phyloP scores from a whole-genome alignment of 164 flowering plant genomes.

The Pachysandra terminalis region DNA sequence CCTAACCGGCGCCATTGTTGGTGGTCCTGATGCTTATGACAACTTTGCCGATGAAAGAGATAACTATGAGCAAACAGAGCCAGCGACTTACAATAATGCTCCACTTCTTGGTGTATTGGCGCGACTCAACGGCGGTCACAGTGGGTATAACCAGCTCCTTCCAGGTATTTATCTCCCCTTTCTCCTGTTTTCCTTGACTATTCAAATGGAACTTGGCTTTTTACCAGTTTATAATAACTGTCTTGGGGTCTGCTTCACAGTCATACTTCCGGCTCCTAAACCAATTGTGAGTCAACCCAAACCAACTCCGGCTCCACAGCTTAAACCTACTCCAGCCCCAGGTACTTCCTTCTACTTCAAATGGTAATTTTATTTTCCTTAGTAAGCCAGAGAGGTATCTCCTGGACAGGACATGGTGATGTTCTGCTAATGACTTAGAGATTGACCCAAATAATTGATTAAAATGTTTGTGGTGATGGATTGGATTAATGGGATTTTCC shows the following conservation, averaged over 20 bases:
- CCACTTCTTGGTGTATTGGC: constrained; percentile 85
- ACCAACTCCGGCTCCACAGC: constrained; percentile 26
- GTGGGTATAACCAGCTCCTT: constrained; percentile 75
- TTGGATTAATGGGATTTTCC: too few species aligned
- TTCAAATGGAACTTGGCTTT: neutral
- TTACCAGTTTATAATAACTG: neutral
- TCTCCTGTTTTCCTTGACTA: neutral
- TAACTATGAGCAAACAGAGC: constrained; percentile 93
- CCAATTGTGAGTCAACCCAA: constrained; percentile 26
- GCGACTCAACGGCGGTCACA: constrained; percentile 54
- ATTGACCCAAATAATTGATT: too few species aligned
- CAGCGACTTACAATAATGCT: constrained; percentile 97
- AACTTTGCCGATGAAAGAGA: constrained; percentile 88
- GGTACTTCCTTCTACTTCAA: constrained; percentile 29
- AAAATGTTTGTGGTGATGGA: too few species aligned
- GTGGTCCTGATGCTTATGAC: constrained; percentile 95
- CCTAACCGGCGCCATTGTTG: constrained; percentile 82
- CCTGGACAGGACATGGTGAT: too few species aligned
- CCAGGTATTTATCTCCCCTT: constrained; percentile 47
- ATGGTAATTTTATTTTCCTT: too few species aligned
- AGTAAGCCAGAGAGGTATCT: too few species aligned
- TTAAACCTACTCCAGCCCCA: constrained; percentile 37
- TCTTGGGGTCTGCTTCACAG: constrained; percentile 23
- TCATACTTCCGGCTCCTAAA: constrained; percentile 32
- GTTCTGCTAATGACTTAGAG: too few species aligned